Evolutionary conservation across 2,329 filamentous ascomycete species (phyloP).

Genomic region (Pyricularia sp.): DNA sequence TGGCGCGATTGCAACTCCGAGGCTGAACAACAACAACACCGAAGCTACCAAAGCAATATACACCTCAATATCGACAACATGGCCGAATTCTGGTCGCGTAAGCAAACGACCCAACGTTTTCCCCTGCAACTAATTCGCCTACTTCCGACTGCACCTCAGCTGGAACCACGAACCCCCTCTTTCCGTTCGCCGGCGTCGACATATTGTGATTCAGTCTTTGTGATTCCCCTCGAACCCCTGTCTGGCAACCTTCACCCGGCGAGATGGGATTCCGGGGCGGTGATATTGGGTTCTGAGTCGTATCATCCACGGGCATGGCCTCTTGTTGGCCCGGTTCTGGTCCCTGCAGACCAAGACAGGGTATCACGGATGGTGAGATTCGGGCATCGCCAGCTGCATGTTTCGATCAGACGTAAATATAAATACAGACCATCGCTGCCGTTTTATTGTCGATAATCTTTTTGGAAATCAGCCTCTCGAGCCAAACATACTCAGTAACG

Average conservation of each 20-base stretch:
- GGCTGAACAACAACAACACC: background rate
- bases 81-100: background rate
- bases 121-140: background rate
- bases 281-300: background rate
- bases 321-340: background rate
- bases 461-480: constrained; percentile 2
- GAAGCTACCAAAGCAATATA: background rate
- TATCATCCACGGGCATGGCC: background rate
- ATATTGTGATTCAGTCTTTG: background rate
- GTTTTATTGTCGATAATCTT: constrained; percentile 10
- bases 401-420: constrained; percentile 13
- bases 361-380: background rate
- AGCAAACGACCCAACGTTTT: background rate
- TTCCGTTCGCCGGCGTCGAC: background rate
- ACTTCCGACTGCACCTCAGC: background rate
- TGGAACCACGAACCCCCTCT: background rate
- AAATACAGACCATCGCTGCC: constrained; percentile 13
- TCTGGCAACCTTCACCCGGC: background rate
- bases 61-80: background rate
- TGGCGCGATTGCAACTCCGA: background rate
- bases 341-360: background rate
- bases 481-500: background rate
- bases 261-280: background rate
- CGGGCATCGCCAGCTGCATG: constrained; percentile 4
- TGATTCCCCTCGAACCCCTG: background rate